Evolutionary conservation across 2,329 filamentous ascomycete genomes (phyloP), one percentile per base, ranked within the genome.

Genomic region (Fusarium bulbicola): DNA sequence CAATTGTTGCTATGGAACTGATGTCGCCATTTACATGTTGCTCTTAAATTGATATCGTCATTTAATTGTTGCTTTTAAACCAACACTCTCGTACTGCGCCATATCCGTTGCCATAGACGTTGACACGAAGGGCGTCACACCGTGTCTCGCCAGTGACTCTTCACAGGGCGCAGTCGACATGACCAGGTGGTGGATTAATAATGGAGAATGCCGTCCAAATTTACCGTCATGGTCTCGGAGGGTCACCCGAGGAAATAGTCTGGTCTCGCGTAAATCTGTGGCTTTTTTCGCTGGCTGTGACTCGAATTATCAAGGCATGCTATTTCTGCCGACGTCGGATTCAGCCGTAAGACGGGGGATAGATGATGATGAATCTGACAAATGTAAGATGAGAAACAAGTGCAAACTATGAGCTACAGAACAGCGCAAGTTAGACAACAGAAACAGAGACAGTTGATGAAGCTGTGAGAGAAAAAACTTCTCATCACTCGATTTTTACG

Each of bases 151-250:
- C 63, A 21, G 34, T 37, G 21, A 42, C 52, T 43, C 46, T 36
- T 58, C 56, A 63, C 66, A 74, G 70, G 71, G 71, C 71, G 71
- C 36, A 43, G 21, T 63, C 61, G 71, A 74, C 71, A 73, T 53
- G 67, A 30, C 63, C 68, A 43, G 72, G 56, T 59, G 34, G 62
- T 68, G 56, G 67, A 72, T 74, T 74, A 74, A 72, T 72, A 73
- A 73, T 73, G 66, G 60, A 50, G 57, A 70, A 67, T 21, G 24
- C 54, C 57, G 47, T 42, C 46, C 14, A 68, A 50, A 54, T 13
- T 37, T 43, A 63, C 57, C 66, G 40, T 58, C 9, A n/a, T 43
- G 52, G 66, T 46, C 43, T 49, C 47, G 47, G 54, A 32, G 18
- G 37, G 40, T 59, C 32, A 12, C 24, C 34, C 63, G 43, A 66